phyloP scores from a whole-genome alignment of 345 rosid species.

The Eucalyptus grandis region DNA sequence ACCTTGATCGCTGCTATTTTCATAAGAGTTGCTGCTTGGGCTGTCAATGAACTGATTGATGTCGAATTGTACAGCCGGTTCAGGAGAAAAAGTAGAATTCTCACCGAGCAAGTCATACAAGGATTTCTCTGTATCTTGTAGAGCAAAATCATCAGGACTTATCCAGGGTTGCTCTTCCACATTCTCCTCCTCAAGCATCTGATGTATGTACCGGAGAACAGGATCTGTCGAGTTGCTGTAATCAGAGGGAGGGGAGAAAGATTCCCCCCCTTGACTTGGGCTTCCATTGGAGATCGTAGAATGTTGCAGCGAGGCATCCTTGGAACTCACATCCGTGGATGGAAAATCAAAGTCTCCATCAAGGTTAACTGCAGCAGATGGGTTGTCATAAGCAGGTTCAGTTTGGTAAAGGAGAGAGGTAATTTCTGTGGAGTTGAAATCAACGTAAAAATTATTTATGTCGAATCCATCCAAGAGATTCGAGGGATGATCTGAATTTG shows the following conservation, averaged over 20 bases:
- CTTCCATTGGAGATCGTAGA: neutral
- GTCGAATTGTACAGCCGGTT: neutral
- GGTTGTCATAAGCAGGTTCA: neutral
- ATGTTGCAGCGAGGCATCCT: neutral
- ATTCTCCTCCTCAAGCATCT: constrained; percentile 36
- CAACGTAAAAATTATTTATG: neutral
- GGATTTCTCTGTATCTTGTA: constrained; percentile 30
- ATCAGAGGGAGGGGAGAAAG: constrained; percentile 9
- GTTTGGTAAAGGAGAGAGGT: neutral
- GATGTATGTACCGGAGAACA: constrained; percentile 17
- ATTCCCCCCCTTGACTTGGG: neutral
- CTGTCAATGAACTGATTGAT: constrained; percentile 1
- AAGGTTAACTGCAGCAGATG: neutral
- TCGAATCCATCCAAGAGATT: neutral
- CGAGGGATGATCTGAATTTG: neutral
- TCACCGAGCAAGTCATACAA: constrained; percentile 18
- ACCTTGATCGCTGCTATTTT: constrained; percentile 2
- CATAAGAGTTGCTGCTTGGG: neutral
- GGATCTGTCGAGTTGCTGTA: constrained; percentile 17
- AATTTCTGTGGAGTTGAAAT: neutral
- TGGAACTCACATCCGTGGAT: neutral
- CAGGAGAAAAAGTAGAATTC: neutral
- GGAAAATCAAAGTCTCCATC: neutral
- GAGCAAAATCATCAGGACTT: constrained; percentile 18
- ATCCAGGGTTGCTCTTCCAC: constrained; percentile 25